Conservation (phyloP, 2,329 filamentous ascomycete genomes). For the Colletotrichum echinochloae region DNA sequence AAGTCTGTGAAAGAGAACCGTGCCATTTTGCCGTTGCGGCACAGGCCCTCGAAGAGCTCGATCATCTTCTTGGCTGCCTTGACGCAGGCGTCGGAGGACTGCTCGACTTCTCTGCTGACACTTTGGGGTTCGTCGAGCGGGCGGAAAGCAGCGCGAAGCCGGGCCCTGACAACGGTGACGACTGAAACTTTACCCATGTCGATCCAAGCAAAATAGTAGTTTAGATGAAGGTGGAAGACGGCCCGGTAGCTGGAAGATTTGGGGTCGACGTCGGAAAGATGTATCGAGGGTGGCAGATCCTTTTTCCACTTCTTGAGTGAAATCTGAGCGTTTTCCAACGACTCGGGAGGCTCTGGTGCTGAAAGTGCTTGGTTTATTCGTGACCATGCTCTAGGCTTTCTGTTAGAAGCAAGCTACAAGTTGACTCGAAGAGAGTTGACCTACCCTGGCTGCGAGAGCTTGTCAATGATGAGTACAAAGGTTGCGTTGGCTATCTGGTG, state of each 20-base stretch:
- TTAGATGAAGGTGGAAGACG: constrained; percentile 51
- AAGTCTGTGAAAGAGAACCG: constrained; percentile 55
- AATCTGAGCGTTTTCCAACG: constrained; percentile 33
- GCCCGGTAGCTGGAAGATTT: constrained; percentile 47
- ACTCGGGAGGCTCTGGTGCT: too few species aligned
- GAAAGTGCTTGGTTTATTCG: neutral
- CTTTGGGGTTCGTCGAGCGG: constrained; percentile 6
- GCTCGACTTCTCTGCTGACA: constrained; percentile 36
- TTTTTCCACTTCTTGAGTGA: constrained; percentile 50
- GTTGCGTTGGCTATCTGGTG: constrained; percentile 49
- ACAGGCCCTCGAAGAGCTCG: constrained; percentile 48
- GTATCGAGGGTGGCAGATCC: constrained; percentile 45
- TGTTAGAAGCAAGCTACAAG: neutral
- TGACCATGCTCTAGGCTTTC: neutral
- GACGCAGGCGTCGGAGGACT: constrained; percentile 45
- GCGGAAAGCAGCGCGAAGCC: constrained; percentile 42
- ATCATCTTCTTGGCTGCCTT: constrained; percentile 50
- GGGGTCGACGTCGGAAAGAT: constrained; percentile 46
- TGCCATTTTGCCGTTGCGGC: constrained; percentile 47
- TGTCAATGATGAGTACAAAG: constrained; percentile 48
- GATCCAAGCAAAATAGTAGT: constrained; percentile 54
- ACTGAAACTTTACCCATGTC: constrained; percentile 51
- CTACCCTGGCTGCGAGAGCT: constrained; percentile 45
- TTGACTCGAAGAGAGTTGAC: neutral
- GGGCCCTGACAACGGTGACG: constrained; percentile 47